These are phyloP conservation scores for Lyophyllum decastes DNA, from an alignment of 768 basidiomycete genomes.

Conservation along the genomic window DNA sequence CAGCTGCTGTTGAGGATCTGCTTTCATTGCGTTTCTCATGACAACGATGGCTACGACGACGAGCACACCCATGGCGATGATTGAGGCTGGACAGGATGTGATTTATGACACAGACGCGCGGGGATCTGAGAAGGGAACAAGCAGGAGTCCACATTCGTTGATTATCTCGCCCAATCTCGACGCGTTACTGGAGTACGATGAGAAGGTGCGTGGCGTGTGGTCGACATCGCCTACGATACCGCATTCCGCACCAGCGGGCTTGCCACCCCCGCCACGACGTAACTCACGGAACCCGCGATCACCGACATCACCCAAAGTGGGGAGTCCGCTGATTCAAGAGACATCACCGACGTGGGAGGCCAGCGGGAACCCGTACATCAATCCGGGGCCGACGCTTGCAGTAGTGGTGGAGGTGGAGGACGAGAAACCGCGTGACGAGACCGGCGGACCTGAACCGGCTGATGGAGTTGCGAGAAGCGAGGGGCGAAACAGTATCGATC, in stretches of 20 bases:
- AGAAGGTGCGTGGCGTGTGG: conserved; percentile 37
- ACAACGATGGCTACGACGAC: conserved; percentile 1
- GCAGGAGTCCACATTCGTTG: conserved; percentile 25
- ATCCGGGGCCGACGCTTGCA: conserved; percentile 37
- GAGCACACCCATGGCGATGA: neutral
- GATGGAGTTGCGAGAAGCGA: conserved; percentile 6
- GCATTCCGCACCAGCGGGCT: conserved; percentile 39
- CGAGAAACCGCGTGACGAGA: conserved; percentile 9
- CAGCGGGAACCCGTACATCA: conserved; percentile 44
- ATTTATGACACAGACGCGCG: neutral
- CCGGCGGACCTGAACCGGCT: conserved; percentile 7
- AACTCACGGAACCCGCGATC: conserved; percentile 17
- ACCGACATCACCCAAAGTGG: conserved; percentile 16
- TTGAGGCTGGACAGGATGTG: neutral
- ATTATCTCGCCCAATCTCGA: conserved; percentile 62
- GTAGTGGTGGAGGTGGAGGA: conserved; percentile 10
- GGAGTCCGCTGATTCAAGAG: conserved; percentile 11
- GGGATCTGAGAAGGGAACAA: neutral
- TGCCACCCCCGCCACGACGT: conserved; percentile 53
- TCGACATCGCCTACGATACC: conserved; percentile 5
- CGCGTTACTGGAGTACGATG: conserved; percentile 60
- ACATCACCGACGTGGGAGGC: conserved; percentile 7
- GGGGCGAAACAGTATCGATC: conserved; percentile 7
- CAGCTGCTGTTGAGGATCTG: neutral
- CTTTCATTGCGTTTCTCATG: neutral